Evolutionary conservation across 169 alveolate species (phyloP).

Genomic region (Plasmodium fragile): DNA sequence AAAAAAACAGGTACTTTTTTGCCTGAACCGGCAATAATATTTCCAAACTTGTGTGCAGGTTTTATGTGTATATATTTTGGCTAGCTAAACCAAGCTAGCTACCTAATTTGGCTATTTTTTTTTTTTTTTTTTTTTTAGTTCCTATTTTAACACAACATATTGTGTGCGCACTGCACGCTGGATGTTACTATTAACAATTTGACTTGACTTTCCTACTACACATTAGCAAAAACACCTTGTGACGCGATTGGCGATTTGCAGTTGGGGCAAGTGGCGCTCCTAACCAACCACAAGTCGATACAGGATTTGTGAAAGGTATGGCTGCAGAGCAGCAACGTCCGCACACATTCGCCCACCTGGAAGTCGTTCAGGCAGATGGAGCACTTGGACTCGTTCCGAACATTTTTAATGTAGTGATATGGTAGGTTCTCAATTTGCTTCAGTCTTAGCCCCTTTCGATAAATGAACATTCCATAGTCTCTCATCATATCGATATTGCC

Average conservation of each 20-base stretch:
- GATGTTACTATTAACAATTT: neutral
- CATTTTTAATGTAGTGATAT: constrained; percentile 32
- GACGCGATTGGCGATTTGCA: constrained; percentile 81
- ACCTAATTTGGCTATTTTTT: neutral
- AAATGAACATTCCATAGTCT: constrained; percentile 84
- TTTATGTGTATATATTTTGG: neutral
- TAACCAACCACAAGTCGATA: constrained; percentile 86
- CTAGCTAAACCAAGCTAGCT: constrained; percentile 3
- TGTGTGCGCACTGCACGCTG: neutral
- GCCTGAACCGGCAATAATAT: neutral
- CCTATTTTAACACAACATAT: neutral
- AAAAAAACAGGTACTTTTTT: neutral
- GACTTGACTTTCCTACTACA: neutral
- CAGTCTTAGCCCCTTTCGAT: constrained; percentile 78
- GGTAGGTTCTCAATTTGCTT: constrained; percentile 55
- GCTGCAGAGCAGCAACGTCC: constrained; percentile 84
- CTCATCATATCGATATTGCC: constrained; percentile 74
- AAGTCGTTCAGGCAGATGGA: constrained; percentile 56
- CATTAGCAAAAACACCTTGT: constrained; percentile 36
- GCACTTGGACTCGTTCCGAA: constrained; percentile 29
- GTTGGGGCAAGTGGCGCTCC: constrained; percentile 88
- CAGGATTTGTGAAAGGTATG: constrained; percentile 86
- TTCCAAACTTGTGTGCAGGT: neutral
- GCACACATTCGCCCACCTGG: constrained; percentile 77
- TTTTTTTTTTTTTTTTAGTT: constrained; percentile 3